phyloP scores from a whole-genome alignment of 225 moss, liverwort and hornwort genomes.

The Polytrichum commune region DNA sequence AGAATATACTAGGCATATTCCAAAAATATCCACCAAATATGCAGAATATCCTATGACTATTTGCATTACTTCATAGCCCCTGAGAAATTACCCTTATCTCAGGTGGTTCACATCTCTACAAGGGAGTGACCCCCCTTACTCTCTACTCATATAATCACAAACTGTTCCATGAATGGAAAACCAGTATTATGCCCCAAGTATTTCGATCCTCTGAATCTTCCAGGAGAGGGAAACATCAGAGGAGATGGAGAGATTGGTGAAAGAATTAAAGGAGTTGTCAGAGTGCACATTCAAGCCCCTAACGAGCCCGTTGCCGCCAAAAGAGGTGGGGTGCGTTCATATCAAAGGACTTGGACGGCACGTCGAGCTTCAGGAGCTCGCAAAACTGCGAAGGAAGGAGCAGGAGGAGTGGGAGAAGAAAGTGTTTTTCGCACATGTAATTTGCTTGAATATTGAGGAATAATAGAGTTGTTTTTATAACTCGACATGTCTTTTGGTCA shows the following conservation, averaged over 20 bases:
- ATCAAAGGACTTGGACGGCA: constrained; percentile 88
- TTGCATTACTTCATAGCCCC: too few species aligned
- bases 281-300: constrained; percentile 90
- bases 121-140: too few species aligned
- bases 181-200: too few species aligned
- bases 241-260: constrained; percentile 57
- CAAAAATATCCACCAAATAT: too few species aligned
- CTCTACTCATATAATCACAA: too few species aligned
- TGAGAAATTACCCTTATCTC: too few species aligned
- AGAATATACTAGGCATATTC: too few species aligned
- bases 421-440: constrained; percentile 76
- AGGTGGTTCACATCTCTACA: too few species aligned
- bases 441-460: not conserved
- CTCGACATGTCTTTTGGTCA: constrained; percentile 12
- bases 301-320: constrained; percentile 56
- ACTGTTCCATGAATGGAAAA: too few species aligned
- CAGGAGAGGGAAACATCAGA: constrained; percentile 78
- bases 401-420: constrained; percentile 95
- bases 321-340: constrained; percentile 57
- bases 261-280: constrained; percentile 75
- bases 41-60: too few species aligned
- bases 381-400: constrained; percentile 87
- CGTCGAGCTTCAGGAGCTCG: constrained; percentile 79
- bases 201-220: not conserved
- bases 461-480: constrained; percentile 4